These are phyloP conservation scores for Diplosphaera chodatii DNA, from an alignment of 139 green algal species.

Conservation along the genomic window DNA sequence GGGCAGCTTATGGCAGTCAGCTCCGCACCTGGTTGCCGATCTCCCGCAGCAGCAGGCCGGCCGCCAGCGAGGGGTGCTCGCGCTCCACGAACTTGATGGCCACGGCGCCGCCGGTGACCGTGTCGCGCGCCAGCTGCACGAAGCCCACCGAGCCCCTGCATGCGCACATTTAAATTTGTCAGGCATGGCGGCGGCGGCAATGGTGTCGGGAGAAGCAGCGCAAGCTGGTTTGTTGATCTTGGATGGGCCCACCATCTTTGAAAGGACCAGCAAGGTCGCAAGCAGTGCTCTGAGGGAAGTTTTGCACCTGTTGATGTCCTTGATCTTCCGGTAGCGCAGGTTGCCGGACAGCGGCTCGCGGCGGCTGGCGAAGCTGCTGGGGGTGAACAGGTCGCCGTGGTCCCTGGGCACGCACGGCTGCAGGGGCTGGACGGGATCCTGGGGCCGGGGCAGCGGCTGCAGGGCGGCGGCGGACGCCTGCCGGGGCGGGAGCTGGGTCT, in stretches of 20 bases:
- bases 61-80: constrained; percentile 1
- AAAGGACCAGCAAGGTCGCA: too few species aligned
- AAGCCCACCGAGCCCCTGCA: background rate
- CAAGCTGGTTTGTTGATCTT: too few species aligned
- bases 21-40: constrained; percentile 18
- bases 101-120: constrained; percentile 9
- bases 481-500: too few species aligned
- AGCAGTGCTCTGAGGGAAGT: too few species aligned
- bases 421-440: background rate
- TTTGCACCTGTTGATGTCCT: constrained; percentile 10
- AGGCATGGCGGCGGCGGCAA: too few species aligned
- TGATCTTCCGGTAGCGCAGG: constrained; percentile 1
- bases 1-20: constrained; percentile 19
- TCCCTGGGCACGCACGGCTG: too few species aligned
- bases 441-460: too few species aligned
- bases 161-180: too few species aligned
- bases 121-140: constrained; percentile 5
- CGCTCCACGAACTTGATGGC: constrained; percentile 37
- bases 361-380: background rate
- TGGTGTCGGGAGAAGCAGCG: too few species aligned
- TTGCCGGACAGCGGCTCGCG: background rate
- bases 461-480: background rate
- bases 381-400: background rate
- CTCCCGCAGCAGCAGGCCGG: constrained; percentile 5
- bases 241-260: too few species aligned